Evolutionary conservation across 805 yeast species (phyloP), one percentile per base, ranked within the genome.

Genomic region (Cyberlindnera galapagoensis): DNA sequence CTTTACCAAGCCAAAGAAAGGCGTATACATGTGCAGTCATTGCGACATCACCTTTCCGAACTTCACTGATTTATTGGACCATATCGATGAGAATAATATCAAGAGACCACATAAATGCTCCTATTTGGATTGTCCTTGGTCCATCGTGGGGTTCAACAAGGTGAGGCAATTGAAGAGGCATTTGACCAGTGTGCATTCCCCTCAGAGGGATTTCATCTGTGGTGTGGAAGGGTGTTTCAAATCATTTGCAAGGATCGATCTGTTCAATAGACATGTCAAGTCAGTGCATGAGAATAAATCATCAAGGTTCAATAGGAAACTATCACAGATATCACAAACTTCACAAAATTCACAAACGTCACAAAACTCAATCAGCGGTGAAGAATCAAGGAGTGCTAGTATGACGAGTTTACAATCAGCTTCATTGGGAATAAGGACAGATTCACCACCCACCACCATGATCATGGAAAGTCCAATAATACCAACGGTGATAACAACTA

Each of bases 201-300:
- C 44, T 33, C 39, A 40, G 44, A 56, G 49, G 52, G 59, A 60
- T 13, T 84, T 84, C 49, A 55, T 54, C 16, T 90, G 98, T 52
- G 48, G 59, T 21, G 87, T 96, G 90, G 54, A 66, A 8, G 80
- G 72, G 4, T 90, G 98, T 56, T 70, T 68, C 14, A 71, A 95
- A 26, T 51, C 55, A 23, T 90, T 92, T 49, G 59, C 71, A 5
- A 57, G 50, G 36, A 38, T 43, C 28, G 68, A 62, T 30, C 49
- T 61, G 11, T 38, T 57, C 25, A 55, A 56, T 27, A 46, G 68
- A 14, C 68, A 62, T 34, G 39, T 42, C 12, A 42, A 43, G 28
- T 45, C 55, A 14, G 64, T 60, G 18, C 68, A 62, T 37, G 63
- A 62, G 33, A 65, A 64, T 47, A 47, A 43, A 18, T 41, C 50